Base-by-base conservation (phyloP, 1,284 basidiomycete species). In the Trichosporon asahii region DNA sequence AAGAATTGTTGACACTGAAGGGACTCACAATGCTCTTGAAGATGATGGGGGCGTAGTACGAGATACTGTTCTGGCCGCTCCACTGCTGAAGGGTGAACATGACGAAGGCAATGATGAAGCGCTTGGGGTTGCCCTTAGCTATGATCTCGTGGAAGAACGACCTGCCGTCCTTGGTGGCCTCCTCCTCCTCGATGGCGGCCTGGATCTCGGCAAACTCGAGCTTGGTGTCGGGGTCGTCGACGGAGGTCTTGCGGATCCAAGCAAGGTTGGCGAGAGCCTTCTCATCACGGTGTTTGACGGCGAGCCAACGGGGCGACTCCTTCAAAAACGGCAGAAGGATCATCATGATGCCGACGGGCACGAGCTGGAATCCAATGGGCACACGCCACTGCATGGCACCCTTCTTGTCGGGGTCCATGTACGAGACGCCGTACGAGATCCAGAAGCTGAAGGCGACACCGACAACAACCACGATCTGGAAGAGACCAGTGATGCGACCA, bases 301-400 rank as follows among this genome's bases (percentile, higher is more conserved):
- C 86, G 29, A 89, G 83, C 88, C 88, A 90, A 6, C 89, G 85
- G 0, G 82, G 81, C 29, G 80, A 82, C 67, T 83, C 82, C 68
- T 77, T 76, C 67, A 92, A 86, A 9, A 91, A 89, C 18, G 93
- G 81, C 14, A 94, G 85, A 21, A 91, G 90, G 25, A 91, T 64
- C 15, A 85, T 84, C 90, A 94, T 90, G 76, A 94, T 86, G 7
- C 91, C 91, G 2, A 89, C 90, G 4, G 91, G 91, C 5, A 92
- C 88, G 31, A 81, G 74, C 69, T 83, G 72, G 77, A 84, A 80
- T 11, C 80, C 79, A 70, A 82, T 79, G 14, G 81, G 78, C 46
- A 83, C 74, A 35, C 80, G 75, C 81, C 82, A 84, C 66, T 79
- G 76, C 57, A 78, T 74, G 64, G 76, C 70, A 18, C 80, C 78